Evolutionary conservation across 1,139 yeast genomes (phyloP), one percentile per base, ranked within the genome.

Genomic region (Magnusiomyces clavatus): DNA sequence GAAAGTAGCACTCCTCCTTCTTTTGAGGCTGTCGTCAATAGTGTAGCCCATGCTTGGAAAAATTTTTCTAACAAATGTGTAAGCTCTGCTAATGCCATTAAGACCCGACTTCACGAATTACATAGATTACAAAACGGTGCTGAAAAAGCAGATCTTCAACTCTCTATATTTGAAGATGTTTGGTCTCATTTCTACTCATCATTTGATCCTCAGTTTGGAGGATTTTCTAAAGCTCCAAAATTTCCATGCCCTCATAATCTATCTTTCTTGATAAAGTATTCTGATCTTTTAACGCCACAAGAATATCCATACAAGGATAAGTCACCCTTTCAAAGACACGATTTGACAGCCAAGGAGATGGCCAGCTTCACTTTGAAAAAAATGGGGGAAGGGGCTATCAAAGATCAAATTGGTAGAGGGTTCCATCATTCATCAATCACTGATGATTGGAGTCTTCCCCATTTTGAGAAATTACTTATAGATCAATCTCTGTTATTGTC

Each of bases 401-500:
- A 67, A 50, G 75, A 71, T 56, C 71, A 67, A 51, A 52, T 71
- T 12, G 71, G 71, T 5, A 56, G 64, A 38, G 75, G 75, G 12
- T 68, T 69, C 52, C 59, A 68, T n/a, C 51, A 71, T 36, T 70
- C 69, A 56, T 67, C 73, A 0, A 69, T 69, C n/a, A 67, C 73
- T 6, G 65, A 63, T 6, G 74, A 71, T 53, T 71, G 74, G 74
- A 64, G 64, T 42, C 55, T 71, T 47, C 75, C 75, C 3, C 71
- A 69, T 49, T 69, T 71, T 57, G 73, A 69, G 48, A 71, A 71
- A 55, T 66, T 69, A 64, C 63, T 70, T 31, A 64, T 64, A 49
- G 74, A 69, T 46, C 74, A 71, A 53, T 69, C 71, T 0, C 55
- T 65, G 40, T 51, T 71, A 46, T 60, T 71, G 36, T 52, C 59